Base-by-base conservation (phyloP, 768 basidiomycete genomes). In the Mycena chlorophos region DNA sequence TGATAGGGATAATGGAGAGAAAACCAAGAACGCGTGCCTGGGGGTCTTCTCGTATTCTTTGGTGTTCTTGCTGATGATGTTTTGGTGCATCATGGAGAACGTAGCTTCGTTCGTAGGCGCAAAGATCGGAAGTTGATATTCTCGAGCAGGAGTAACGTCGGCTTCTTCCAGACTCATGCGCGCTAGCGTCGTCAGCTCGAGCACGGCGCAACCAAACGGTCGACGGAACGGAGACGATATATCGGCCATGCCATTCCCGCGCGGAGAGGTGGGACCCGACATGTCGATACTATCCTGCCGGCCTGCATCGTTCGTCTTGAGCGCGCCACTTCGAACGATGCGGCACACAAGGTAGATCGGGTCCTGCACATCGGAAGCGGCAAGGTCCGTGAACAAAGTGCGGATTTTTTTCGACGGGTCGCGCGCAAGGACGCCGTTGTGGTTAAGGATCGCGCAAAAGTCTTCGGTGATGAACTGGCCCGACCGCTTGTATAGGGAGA, bases 391-490 rank as follows among this genome's bases (percentile, higher is more conserved):
- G 72, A 98, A 98, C 19, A 98, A 78, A 0, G 96, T 94, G 47
- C 89, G 88, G 31, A 94, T 86, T 26, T 82, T 82, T 23, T 80
- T 80, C 4, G 83, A 71, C 4, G 92, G 89, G 64, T 94, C 87
- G 10, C 89, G 84, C n/a, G 89, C 82, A 19, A 88, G 78, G 20
- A 88, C 88, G 4, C 96, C 96, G 53, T 96, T 91, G 71, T 95
- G 91, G 69, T 96, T 95, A 12, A 98, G 79, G 39, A 96, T 75
- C 10, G 85, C 86, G 65, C 89, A 94, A 63, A 88, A 96, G 12
- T 98, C 96, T 70, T 98, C 96, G 0, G 94, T 94, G 38, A 98
- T 82, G 69, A 95, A 98, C 48, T 90, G 87, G 49, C 89, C 90
- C 49, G 82, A 80, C 66, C 89, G 88, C 71, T 88, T 90, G 79